A percentile compares a stretch with the other conserved stretches of the same genome.
phyloP scores from a whole-genome alignment of 2,329 filamentous ascomycete species.

The Aspergillus arachidicola region DNA sequence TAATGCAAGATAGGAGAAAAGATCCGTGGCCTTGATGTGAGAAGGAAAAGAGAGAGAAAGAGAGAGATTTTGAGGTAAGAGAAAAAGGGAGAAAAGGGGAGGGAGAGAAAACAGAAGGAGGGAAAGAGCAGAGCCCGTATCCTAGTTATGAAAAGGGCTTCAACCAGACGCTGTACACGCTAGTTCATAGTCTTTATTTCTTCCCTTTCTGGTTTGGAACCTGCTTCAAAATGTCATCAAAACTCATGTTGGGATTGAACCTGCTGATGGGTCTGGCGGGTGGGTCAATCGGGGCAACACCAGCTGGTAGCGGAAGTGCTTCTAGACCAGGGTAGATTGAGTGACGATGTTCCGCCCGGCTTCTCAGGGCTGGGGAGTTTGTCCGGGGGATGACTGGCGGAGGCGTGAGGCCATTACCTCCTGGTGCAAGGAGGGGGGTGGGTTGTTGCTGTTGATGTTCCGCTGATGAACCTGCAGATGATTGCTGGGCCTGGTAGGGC shows the following conservation, averaged over 20 bases:
- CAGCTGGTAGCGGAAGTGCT: slow-evolving; percentile 46
- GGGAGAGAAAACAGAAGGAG: slow-evolving; percentile 10
- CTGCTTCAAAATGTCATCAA: slow-evolving; percentile 51
- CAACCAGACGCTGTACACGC: slow-evolving; percentile 12
- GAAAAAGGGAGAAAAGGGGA: slow-evolving; percentile 8
- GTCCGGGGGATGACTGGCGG: slow-evolving; percentile 39
- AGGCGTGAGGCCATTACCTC: slow-evolving; percentile 34
- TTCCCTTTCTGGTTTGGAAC: slow-evolving; percentile 41
- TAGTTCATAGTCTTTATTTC: slow-evolving; percentile 28
- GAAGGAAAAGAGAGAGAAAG: background rate
- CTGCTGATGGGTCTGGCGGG: slow-evolving; percentile 42
- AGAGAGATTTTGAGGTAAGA: background rate
- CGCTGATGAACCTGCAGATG: slow-evolving; percentile 39
- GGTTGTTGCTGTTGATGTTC: slow-evolving; percentile 35
- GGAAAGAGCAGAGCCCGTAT: background rate
- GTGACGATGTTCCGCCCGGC: slow-evolving; percentile 41
- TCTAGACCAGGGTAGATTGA: slow-evolving; percentile 50
- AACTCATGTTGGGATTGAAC: slow-evolving; percentile 52
- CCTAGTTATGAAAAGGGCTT: slow-evolving; percentile 12
- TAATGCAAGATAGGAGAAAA: slow-evolving; percentile 7
- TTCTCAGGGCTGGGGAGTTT: slow-evolving; percentile 33
- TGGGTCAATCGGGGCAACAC: slow-evolving; percentile 45
- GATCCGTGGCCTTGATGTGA: background rate
- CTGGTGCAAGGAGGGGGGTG: slow-evolving; percentile 34
- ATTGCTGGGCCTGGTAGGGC: slow-evolving; percentile 40